Evolutionary conservation across 768 basidiomycete species (phyloP), one percentile per base, ranked within the genome.

Genomic region (Lentinus tigrinus): DNA sequence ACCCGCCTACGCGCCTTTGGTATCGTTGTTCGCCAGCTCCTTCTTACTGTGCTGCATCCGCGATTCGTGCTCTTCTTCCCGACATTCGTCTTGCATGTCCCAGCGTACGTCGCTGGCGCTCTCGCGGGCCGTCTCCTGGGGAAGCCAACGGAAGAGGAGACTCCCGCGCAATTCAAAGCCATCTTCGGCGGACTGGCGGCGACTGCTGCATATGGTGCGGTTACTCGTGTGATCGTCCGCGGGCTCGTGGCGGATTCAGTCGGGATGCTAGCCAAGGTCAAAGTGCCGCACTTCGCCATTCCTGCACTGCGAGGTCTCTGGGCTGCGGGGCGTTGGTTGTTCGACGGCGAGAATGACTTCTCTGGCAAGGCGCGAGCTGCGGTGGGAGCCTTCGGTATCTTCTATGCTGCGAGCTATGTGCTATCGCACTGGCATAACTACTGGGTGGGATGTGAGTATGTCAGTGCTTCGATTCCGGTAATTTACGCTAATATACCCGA

Each of bases 151-250:
- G 94, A 97, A 70, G 88, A 97, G 71, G 96, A 98, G 71, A 89
- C 93, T 16, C 87, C 90, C 69, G 97, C 95, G 40, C 95, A 98
- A 78, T 97, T 90, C 78, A 98, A 98, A 77, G 84, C 96, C 34
- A 85, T 91, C 17, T 85, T 95, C 63, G 93, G 93, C 2, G 66
- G 64, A 2, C 48, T 67, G 9, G 63, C 56, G 3, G 66, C 63
- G 7, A 44, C 59, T 4, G 56, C 52, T 0, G 62, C 52, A 3
- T 63, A 67, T 19, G 60, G 48, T 2, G 37, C 57, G 13, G 44
- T 66, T 7, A 56, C 58, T 17, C 38, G 49, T 9, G 34, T 37
- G 17, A 31, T 63, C 48, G 54, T 60, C 16, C 24, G 34, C 14
- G 42, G 31, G 48, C 37, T 64, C 19, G 31, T 47, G 1, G 27